These are phyloP conservation scores for Aspergillus saccharolyticus DNA, from an alignment of 495 filamentous ascomycete genomes.

Conservation along the genomic window DNA sequence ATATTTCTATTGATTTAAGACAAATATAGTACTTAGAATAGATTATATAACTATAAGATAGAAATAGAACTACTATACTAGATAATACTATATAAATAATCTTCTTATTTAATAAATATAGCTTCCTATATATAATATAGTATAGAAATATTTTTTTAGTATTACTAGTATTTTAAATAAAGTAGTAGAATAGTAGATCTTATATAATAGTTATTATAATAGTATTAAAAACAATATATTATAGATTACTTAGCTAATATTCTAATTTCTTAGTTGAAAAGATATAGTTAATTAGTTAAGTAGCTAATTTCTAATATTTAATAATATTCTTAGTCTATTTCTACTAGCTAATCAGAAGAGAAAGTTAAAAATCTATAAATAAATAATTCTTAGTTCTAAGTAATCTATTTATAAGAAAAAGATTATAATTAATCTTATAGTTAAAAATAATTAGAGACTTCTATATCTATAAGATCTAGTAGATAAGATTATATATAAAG, in stretches of 20 bases:
- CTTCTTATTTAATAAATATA: not conserved
- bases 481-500: not conserved
- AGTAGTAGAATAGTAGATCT: not conserved
- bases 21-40: not conserved
- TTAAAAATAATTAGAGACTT: not conserved
- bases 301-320: no score
- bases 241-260: not conserved
- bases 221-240: not conserved
- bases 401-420: not conserved
- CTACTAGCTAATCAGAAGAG: no score
- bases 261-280: constrained; percentile 1
- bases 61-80: no score
- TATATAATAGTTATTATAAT: not conserved
- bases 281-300: not conserved
- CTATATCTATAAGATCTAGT: not conserved
- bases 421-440: not conserved
- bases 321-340: not conserved
- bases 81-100: not conserved
- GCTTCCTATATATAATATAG: constrained; percentile 2
- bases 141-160: constrained; percentile 4
- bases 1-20: not conserved
- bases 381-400: not conserved
- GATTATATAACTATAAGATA: no score
- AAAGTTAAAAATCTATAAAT: constrained; percentile 2
- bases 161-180: not conserved